Evolutionary conservation across 192 early-diverging fungal genomes (phyloP), one percentile per base, ranked within the genome.

Genomic region (Phycomyces nitens): DNA sequence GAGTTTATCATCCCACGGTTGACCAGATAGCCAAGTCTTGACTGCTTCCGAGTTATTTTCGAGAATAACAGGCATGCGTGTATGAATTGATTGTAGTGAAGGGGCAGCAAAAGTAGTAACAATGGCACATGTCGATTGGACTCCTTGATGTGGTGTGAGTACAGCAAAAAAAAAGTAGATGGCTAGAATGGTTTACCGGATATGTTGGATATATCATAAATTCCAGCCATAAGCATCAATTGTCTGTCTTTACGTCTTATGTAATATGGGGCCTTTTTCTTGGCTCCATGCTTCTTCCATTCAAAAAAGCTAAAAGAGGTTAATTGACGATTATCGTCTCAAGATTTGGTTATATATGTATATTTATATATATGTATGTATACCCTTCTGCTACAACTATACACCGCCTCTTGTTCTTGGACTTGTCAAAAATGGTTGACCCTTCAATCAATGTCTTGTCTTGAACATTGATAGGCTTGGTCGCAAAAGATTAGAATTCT

Each of bases 41-140:
- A 81, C 60, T 50, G 75, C 77, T 42, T 76, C 60, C 10, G 52
- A 66, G 11, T 59, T 67, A 22, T 68, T 38, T 21, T 85, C 78
- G 3, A 83, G 61, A 55, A 85, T 80, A 18, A 82, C 81, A 15
- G 84, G 84, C 84, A 85, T 85, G 2, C 84, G 77, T 38, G 80
- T 72, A 52, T 85, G 84, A 1, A 85, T 47, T 62, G 73, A 82
- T n/a, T 68, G 64, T 8, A 85, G 57, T 10, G 66, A 62, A 3
- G 58, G 53, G 0, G 81, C 80, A 0, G 77, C 55, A 3, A 63
- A 66, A 1, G 84, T 85, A 21, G 84, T 85, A 26, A 85, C 71
- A 27, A 83, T 83, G 1, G 77, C 78, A 29, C 72, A 82, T 75
- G 57, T 75, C 82, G 26, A 79, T 60, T 4, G 68, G 38, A 26